A percentile compares a stretch with the other conserved stretches of the same genome.
Conservation (phyloP, 305 asterid genomes). For the Lippia alba region DNA sequence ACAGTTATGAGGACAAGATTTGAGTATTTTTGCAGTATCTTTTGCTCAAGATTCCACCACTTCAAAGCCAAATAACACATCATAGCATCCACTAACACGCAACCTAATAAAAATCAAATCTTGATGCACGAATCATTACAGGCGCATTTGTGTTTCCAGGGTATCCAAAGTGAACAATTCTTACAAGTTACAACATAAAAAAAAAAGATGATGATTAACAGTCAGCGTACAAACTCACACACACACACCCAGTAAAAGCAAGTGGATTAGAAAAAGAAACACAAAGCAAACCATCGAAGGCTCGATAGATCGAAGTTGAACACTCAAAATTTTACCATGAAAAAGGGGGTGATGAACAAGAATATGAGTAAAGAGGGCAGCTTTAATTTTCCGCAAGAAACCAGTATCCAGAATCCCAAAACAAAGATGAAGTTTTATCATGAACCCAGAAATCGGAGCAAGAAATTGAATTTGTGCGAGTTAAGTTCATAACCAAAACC, state of each 20-base stretch:
- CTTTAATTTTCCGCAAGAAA: conserved; percentile 17
- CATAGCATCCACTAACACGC: conserved; percentile 8
- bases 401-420: not conserved
- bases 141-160: conserved; percentile 20
- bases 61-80: conserved; percentile 13
- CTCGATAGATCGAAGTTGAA: not conserved
- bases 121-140: conserved; percentile 6
- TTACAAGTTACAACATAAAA: not conserved
- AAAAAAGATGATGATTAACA: not conserved
- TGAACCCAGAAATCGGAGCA: not conserved
- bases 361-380: too few species aligned
- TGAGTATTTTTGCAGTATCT: not conserved
- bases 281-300: not conserved
- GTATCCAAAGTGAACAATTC: not conserved
- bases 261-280: not conserved
- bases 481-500: not conserved
- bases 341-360: not conserved
- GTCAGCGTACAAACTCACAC: not conserved
- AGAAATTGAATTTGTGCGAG: not conserved
- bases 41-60: conserved; percentile 1
- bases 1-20: not conserved
- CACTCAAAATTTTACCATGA: not conserved
- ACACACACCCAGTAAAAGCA: too few species aligned
- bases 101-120: conserved; percentile 11
- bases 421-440: not conserved